Percentiles rank a stretch among this genome's conserved stretches.
Conservation (phyloP, 73 alveolate species). For the Paramecium sexaurelia region DNA sequence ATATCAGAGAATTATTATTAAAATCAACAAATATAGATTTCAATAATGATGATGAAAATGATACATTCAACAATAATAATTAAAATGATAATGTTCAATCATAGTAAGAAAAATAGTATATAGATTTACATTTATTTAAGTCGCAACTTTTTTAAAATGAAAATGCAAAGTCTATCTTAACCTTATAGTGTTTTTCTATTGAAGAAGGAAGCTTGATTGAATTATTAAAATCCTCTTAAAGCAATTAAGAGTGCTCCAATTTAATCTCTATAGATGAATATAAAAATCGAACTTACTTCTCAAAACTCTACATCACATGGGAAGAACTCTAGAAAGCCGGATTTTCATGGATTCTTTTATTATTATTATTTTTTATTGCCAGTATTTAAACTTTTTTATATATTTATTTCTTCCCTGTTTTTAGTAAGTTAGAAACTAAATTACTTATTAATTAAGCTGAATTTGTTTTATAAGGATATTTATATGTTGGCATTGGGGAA, state of each 20-base stretch:
- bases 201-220: neutral
- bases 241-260: neutral
- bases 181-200: neutral
- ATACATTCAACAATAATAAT: neutral
- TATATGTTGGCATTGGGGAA: constrained; percentile 37
- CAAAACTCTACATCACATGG: neutral
- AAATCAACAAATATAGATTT: neutral
- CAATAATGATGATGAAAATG: neutral
- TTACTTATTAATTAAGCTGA: neutral
- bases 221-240: neutral
- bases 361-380: neutral
- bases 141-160: neutral
- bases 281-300: constrained; percentile 6
- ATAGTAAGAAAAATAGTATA: neutral
- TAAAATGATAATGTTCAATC: neutral
- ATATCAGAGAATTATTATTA: neutral
- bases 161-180: neutral
- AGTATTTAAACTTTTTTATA: neutral
- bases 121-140: neutral
- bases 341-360: neutral
- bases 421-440: neutral
- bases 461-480: neutral
- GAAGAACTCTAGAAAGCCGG: neutral
- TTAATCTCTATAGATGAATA: neutral
- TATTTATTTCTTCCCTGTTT: neutral